Percentiles rank a stretch among this genome's conserved stretches.
phyloP scores from a whole-genome alignment of 345 rosid genomes.

The Eucalyptus polybractea region DNA sequence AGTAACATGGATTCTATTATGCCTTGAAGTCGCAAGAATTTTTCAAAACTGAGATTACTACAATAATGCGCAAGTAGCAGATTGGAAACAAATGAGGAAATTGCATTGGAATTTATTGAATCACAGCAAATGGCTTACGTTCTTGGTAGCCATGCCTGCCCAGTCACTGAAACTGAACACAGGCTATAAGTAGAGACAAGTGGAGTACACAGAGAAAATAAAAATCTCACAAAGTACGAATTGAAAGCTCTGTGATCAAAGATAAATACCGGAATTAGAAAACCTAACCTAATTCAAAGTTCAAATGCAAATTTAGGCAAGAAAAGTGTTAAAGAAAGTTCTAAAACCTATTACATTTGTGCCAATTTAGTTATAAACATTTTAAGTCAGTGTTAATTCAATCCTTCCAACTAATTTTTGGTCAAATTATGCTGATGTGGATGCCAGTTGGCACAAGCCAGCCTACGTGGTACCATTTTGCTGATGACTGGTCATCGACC shows the following conservation, averaged over 20 bases:
- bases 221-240: neutral
- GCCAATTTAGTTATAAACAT: too few species aligned
- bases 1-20: neutral
- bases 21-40: neutral
- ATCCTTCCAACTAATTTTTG: rapidly evolving
- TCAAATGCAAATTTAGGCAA: neutral
- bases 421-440: too few species aligned
- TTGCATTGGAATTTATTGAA: neutral
- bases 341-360: too few species aligned
- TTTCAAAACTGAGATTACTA: neutral
- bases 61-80: neutral
- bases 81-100: neutral
- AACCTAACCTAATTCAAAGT: neutral
- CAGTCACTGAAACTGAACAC: neutral
- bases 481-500: too few species aligned
- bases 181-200: neutral
- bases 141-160: neutral
- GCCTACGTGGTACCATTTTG: too few species aligned
- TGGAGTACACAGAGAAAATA: neutral
- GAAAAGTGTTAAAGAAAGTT: too few species aligned
- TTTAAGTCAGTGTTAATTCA: too few species aligned
- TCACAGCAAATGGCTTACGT: neutral
- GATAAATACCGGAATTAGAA: neutral
- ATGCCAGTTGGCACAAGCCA: too few species aligned
- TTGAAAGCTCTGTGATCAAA: neutral